These are phyloP conservation scores for Exophiala sideris DNA, from an alignment of 2,329 filamentous ascomycete species.

Conservation along the genomic window DNA sequence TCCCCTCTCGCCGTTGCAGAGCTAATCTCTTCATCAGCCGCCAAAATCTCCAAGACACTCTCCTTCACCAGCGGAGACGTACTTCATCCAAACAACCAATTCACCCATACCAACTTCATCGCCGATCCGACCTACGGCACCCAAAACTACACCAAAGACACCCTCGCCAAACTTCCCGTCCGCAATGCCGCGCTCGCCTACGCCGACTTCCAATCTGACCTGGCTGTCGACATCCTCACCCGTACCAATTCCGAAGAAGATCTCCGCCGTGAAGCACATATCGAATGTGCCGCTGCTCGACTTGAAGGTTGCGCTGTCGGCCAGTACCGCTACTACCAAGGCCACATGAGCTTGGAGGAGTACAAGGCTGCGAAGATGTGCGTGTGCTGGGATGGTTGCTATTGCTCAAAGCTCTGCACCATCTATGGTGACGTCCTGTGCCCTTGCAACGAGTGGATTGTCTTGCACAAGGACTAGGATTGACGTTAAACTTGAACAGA, in stretches of 20 bases:
- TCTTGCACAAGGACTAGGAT: slow-evolving; percentile 9
- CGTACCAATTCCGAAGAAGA: slow-evolving; percentile 12
- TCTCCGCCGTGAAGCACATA: slow-evolving; percentile 22
- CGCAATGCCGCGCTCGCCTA: slow-evolving; percentile 8
- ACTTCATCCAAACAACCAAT: slow-evolving; percentile 17
- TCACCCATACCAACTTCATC: slow-evolving; percentile 21
- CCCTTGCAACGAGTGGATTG: slow-evolving; percentile 22
- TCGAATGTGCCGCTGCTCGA: slow-evolving; percentile 23
- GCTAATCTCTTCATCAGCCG: background rate
- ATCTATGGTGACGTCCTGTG: slow-evolving; percentile 25
- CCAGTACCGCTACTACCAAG: slow-evolving; percentile 26
- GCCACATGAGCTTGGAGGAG: slow-evolving; percentile 26
- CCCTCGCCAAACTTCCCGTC: slow-evolving; percentile 8
- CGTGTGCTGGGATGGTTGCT: slow-evolving; percentile 27
- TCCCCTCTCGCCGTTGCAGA: background rate
- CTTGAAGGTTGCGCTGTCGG: slow-evolving; percentile 25
- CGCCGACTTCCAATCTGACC: slow-evolving; percentile 6
- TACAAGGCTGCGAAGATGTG: slow-evolving; percentile 24
- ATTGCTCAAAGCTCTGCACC: slow-evolving; percentile 27
- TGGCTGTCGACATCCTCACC: slow-evolving; percentile 2
- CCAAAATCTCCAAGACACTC: background rate
- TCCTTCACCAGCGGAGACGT: slow-evolving; percentile 14
- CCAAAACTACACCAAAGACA: slow-evolving; percentile 13
- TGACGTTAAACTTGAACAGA: background rate
- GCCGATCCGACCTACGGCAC: slow-evolving; percentile 12